Conservation (phyloP, 306 rosid genomes). For the Casuarina cunninghamiana region DNA sequence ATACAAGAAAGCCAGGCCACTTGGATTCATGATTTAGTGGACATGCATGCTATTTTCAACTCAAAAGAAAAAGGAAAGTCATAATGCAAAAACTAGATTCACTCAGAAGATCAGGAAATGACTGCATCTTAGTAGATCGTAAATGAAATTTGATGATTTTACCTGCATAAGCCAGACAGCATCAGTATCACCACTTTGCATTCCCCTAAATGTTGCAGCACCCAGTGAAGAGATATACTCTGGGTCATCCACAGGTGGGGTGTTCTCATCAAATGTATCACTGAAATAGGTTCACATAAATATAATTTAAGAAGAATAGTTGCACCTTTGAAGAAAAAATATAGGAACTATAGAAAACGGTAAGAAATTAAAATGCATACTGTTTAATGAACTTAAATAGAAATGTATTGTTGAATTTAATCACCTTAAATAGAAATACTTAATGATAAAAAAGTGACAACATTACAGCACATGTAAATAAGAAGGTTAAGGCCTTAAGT, state of each 20-base stretch:
- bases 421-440: background rate
- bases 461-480: background rate
- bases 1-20: background rate
- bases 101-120: background rate
- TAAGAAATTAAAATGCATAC: background rate
- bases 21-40: background rate
- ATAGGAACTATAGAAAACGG: background rate
- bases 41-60: background rate
- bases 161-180: slow-evolving; percentile 99
- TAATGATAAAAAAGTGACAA: background rate
- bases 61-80: background rate
- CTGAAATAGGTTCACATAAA: slow-evolving; percentile 46
- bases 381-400: background rate
- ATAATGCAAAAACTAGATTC: background rate
- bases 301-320: slow-evolving; percentile 2
- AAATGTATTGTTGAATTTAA: background rate
- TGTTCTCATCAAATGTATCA: slow-evolving; percentile 94
- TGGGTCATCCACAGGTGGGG: slow-evolving; percentile 84
- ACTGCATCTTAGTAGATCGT: background rate
- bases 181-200: slow-evolving; percentile 75
- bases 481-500: background rate
- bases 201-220: slow-evolving; percentile 71
- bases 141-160: slow-evolving; percentile 2
- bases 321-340: slow-evolving; percentile 14
- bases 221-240: slow-evolving; percentile 84